Conservation (phyloP, 352 stramenopile genomes). For the Globisporangium paroecandrum region DNA sequence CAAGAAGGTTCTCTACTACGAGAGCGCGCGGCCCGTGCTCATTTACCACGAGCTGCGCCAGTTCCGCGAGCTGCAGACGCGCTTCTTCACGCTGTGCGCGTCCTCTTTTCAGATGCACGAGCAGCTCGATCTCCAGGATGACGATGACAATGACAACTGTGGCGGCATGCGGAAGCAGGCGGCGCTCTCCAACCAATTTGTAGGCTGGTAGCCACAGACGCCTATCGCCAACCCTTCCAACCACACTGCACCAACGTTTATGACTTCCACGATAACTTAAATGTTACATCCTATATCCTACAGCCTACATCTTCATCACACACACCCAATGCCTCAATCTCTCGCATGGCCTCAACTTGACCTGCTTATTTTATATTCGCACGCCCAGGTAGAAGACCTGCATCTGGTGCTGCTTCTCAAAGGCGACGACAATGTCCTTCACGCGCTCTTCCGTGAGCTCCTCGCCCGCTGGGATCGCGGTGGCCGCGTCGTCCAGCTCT, state of each 20-base stretch:
- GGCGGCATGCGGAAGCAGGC: background rate
- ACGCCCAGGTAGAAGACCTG: slow-evolving; percentile 52
- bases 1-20: slow-evolving; percentile 28
- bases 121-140: background rate
- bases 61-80: slow-evolving; percentile 26
- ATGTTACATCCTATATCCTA: background rate
- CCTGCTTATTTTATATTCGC: slow-evolving; percentile 24
- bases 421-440: slow-evolving; percentile 37
- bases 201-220: background rate
- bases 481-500: slow-evolving; percentile 29
- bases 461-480: no score
- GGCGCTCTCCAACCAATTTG: slow-evolving; percentile 2
- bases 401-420: slow-evolving; percentile 36
- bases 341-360: background rate
- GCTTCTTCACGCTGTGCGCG: slow-evolving; percentile 25
- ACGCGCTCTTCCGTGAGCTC: slow-evolving; percentile 44
- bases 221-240: background rate
- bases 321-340: background rate
- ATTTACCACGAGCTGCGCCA: slow-evolving; percentile 27
- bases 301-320: background rate
- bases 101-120: slow-evolving; percentile 20
- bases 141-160: background rate
- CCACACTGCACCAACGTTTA: background rate
- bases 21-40: slow-evolving; percentile 20
- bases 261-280: background rate